These are phyloP conservation scores for Anisodus acutangulus DNA, from an alignment of 257 asterid genomes.

Conservation along the genomic window DNA sequence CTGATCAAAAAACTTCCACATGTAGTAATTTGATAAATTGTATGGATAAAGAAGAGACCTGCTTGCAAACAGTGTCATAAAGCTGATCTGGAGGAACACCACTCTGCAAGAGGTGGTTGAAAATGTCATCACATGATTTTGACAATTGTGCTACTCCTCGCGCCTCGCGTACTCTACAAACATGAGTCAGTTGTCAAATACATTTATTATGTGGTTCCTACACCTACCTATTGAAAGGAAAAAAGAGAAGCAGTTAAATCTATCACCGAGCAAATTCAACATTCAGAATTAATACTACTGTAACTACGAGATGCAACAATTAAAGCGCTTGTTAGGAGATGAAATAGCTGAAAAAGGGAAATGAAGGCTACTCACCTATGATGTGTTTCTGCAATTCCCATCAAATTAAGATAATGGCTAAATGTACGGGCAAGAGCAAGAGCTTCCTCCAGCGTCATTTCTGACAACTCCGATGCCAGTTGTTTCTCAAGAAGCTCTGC, in stretches of 20 bases:
- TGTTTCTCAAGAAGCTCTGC: slow-evolving; percentile 96
- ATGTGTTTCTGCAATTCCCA: slow-evolving; percentile 96
- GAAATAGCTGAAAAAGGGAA: slow-evolving; percentile 9
- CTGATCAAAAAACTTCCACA: neutral
- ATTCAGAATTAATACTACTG: neutral
- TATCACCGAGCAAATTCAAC: neutral
- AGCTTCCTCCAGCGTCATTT: slow-evolving; percentile 93
- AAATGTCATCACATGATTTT: slow-evolving; percentile 90
- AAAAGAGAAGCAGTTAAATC: neutral
- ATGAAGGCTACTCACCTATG: slow-evolving; percentile 58
- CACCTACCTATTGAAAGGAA: neutral
- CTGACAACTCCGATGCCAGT: slow-evolving; percentile 72
- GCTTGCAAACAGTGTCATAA: slow-evolving; percentile 85
- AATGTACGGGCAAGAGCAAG: slow-evolving; percentile 82
- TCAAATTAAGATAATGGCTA: slow-evolving; percentile 86
- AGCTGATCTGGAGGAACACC: slow-evolving; percentile 84
- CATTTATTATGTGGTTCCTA: neutral
- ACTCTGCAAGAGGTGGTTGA: slow-evolving; percentile 77
- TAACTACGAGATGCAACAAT: neutral
- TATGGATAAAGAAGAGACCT: slow-evolving; percentile 54
- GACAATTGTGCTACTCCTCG: slow-evolving; percentile 59
- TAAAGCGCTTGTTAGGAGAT: neutral
- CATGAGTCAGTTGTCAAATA: neutral
- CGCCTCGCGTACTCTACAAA: slow-evolving; percentile 78
- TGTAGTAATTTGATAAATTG: neutral